Evolutionary conservation across 257 asterid genomes (phyloP).

Genomic region (Petrea volubilis): DNA sequence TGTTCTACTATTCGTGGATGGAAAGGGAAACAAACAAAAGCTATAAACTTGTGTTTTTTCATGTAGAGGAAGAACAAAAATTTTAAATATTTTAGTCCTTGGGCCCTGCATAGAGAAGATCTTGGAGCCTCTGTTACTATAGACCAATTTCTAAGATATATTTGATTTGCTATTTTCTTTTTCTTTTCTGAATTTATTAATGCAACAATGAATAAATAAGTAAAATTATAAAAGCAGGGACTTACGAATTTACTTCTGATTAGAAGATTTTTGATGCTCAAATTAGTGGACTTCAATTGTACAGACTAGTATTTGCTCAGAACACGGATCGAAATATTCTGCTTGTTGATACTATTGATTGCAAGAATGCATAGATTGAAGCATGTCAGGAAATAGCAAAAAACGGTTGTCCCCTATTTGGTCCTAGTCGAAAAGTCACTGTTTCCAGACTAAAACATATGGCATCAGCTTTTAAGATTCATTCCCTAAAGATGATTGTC

Average conservation of each 20-base stretch:
- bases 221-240: not conserved
- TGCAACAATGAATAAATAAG: not conserved
- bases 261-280: not conserved
- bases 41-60: not conserved
- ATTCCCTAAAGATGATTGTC: not conserved
- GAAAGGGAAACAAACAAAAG: not conserved
- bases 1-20: not conserved
- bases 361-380: not conserved
- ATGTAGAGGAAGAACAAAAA: not conserved
- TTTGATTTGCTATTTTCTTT: not conserved
- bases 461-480: not conserved
- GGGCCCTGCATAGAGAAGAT: not conserved
- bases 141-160: not conserved
- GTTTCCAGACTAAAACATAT: not conserved
- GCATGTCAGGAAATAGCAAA: not conserved
- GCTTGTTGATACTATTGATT: constrained; percentile 10
- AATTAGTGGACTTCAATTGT: not conserved
- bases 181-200: not conserved
- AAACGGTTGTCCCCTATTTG: not conserved
- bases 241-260: not conserved
- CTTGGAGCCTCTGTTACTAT: not conserved
- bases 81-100: not conserved
- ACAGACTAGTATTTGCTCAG: not conserved
- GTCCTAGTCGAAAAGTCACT: not conserved
- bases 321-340: not conserved